These are phyloP conservation scores for Xylaria bambusicola DNA, from an alignment of 495 filamentous ascomycete genomes.

Conservation along the genomic window DNA sequence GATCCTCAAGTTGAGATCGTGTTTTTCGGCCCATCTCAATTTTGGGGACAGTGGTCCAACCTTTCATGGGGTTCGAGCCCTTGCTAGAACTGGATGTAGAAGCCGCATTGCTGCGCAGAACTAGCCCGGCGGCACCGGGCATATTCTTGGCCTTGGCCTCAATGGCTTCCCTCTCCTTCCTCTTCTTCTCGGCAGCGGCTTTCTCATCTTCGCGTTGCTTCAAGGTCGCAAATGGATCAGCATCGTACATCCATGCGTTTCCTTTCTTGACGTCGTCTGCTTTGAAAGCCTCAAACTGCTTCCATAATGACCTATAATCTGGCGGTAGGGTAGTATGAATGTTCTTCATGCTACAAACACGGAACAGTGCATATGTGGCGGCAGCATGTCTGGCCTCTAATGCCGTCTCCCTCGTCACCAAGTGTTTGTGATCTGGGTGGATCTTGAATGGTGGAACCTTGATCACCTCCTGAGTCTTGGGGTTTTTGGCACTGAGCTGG, in stretches of 20 bases:
- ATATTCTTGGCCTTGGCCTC: slow-evolving; percentile 64
- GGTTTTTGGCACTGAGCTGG: slow-evolving; percentile 72
- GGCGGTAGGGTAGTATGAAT: slow-evolving; percentile 94
- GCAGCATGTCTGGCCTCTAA: slow-evolving; percentile 92
- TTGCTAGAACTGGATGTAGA: slow-evolving; percentile 16
- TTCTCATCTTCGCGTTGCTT: slow-evolving; percentile 77
- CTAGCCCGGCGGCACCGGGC: slow-evolving; percentile 43
- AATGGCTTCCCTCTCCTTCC: slow-evolving; percentile 59
- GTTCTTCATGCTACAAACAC: slow-evolving; percentile 92
- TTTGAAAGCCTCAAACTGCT: slow-evolving; percentile 80
- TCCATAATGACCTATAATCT: slow-evolving; percentile 83
- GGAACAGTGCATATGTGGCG: slow-evolving; percentile 85
- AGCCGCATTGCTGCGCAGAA: slow-evolving; percentile 38
- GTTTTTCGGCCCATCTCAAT: slow-evolving; percentile 87
- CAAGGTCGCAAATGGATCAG: slow-evolving; percentile 83
- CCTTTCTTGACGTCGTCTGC: slow-evolving; percentile 72
- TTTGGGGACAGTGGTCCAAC: slow-evolving; percentile 83
- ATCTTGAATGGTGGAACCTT: slow-evolving; percentile 77
- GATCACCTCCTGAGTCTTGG: slow-evolving; percentile 76
- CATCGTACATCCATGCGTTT: slow-evolving; percentile 90
- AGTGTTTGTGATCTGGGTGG: slow-evolving; percentile 69
- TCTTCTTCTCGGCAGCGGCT: slow-evolving; percentile 70
- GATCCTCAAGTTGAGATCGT: slow-evolving; percentile 71
- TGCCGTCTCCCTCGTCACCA: slow-evolving; percentile 68
- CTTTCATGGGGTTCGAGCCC: slow-evolving; percentile 52